These are phyloP conservation scores for Tuber brumale DNA, from an alignment of 495 filamentous ascomycete genomes.

Conservation along the genomic window DNA sequence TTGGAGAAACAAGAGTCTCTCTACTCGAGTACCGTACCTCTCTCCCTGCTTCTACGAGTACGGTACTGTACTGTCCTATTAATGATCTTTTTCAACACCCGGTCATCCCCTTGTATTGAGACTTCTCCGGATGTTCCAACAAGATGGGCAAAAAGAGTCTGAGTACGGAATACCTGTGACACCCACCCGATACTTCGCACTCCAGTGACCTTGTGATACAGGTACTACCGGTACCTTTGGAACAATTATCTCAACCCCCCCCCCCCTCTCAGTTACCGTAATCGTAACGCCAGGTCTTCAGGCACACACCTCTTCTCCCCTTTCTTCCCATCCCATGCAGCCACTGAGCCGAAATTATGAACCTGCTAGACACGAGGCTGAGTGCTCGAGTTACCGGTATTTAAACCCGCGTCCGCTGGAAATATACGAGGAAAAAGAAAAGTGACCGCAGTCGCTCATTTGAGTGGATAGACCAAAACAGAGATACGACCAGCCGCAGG, in stretches of 20 bases:
- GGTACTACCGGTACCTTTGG: not conserved
- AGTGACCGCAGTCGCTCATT: not conserved
- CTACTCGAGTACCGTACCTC: not conserved
- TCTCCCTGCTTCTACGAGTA: not conserved
- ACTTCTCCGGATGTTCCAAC: not conserved
- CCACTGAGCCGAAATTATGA: not conserved
- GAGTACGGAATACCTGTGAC: not conserved
- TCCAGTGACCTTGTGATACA: not conserved
- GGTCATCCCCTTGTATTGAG: not conserved
- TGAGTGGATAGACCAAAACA: not conserved
- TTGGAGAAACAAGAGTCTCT: not conserved
- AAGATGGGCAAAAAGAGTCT: not conserved
- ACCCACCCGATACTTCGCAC: not conserved
- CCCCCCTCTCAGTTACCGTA: not conserved
- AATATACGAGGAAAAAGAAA: conserved; percentile 5
- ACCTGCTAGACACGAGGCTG: not conserved
- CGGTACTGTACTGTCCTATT: too few species aligned
- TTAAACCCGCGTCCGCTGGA: not conserved
- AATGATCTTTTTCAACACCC: not conserved
- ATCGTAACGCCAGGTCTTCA: not conserved
- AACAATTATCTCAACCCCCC: not conserved
- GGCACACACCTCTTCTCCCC: not conserved
- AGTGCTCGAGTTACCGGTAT: not conserved
- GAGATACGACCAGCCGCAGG: not conserved
- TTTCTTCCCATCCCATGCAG: not conserved